Conservation (phyloP, 257 asterid genomes). For the Primulina eburnea region DNA sequence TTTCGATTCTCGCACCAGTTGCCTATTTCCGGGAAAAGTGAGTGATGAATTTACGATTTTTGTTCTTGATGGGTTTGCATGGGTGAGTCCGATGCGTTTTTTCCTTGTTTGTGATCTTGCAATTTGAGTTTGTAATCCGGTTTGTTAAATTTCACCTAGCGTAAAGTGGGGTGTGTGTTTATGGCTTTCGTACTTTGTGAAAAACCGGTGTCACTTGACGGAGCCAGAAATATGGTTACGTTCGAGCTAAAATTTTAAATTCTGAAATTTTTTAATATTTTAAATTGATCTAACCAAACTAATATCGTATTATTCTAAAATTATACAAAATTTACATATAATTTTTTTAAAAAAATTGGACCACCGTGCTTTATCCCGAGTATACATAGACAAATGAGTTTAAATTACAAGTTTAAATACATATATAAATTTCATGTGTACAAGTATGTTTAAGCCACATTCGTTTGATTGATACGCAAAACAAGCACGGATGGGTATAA, state of each 20-base stretch:
- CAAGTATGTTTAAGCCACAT: conserved; percentile 8
- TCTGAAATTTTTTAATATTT: too few species aligned
- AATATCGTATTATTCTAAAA: too few species aligned
- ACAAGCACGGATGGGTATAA: too few species aligned
- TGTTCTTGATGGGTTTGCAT: conserved; percentile 8
- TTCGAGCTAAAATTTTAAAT: too few species aligned
- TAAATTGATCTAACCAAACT: too few species aligned
- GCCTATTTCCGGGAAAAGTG: conserved; percentile 91
- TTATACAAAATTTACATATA: too few species aligned
- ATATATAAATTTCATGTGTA: too few species aligned
- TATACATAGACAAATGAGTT: too few species aligned
- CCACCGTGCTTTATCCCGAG: too few species aligned
- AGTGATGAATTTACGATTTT: conserved; percentile 18
- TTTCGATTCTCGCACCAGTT: conserved; percentile 77
- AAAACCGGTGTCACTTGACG: neutral
- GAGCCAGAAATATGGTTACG: too few species aligned
- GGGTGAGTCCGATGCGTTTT: conserved; percentile 17
- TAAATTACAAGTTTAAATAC: too few species aligned
- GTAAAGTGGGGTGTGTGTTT: conserved; percentile 6
- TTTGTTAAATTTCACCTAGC: conserved; percentile 1
- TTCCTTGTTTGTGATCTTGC: conserved; percentile 14
- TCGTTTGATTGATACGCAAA: neutral
- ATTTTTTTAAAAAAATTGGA: too few species aligned
- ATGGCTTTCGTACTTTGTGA: conserved; percentile 9
- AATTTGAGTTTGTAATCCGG: neutral